A percentile compares a stretch with the other conserved stretches of the same genome.
Conservation (phyloP, 257 asterid species). For the Craterostigma plantagineum region DNA sequence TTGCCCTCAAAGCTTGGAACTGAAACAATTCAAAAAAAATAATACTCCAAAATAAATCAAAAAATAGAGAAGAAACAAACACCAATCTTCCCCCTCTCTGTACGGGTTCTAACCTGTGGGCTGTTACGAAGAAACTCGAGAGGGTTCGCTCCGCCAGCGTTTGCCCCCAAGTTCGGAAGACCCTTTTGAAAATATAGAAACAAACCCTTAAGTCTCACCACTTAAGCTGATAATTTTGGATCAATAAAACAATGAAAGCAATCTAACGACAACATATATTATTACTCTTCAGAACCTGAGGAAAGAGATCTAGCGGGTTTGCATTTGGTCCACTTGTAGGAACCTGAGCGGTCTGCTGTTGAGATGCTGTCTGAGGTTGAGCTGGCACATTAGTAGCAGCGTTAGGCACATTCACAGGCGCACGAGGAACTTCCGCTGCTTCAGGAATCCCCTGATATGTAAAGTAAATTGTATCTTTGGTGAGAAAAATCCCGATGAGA, state of each 20-base stretch:
- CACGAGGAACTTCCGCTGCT: constrained; percentile 41
- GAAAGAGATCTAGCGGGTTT: constrained; percentile 63
- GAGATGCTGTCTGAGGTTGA: constrained; percentile 35
- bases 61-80: background rate
- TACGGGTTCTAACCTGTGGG: constrained; percentile 35
- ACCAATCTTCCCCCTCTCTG: background rate
- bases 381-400: constrained; percentile 30
- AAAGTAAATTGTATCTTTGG: background rate
- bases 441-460: constrained; percentile 56
- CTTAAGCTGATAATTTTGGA: too few species aligned
- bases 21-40: constrained; percentile 13
- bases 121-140: constrained; percentile 63
- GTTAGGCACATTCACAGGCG: constrained; percentile 16
- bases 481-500: background rate
- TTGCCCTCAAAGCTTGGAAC: constrained; percentile 71
- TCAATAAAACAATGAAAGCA: background rate
- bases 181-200: constrained; percentile 22
- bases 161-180: constrained; percentile 39
- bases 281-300: constrained; percentile 34
- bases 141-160: constrained; percentile 44
- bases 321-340: constrained; percentile 62
- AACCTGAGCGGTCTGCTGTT: constrained; percentile 20
- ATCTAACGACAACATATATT: constrained; percentile 5
- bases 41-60: background rate
- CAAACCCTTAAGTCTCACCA: background rate